These are phyloP conservation scores for Hysterium pulicare DNA, from an alignment of 2,329 filamentous ascomycete genomes.

Conservation along the genomic window DNA sequence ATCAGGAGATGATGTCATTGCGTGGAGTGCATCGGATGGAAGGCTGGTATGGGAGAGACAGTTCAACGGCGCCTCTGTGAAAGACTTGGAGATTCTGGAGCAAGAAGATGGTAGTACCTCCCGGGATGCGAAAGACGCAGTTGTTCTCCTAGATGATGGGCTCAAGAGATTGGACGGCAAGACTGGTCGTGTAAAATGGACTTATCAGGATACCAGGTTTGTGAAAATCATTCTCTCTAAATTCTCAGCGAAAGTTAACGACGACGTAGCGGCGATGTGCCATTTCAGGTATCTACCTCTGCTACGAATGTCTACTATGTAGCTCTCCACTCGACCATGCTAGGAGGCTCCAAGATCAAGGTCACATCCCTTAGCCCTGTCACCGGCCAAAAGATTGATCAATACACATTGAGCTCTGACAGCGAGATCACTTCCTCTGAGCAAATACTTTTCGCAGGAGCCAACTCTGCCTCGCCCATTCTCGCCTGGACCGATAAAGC, in stretches of 20 bases:
- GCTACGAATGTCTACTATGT: slow-evolving; percentile 70
- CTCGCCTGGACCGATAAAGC: slow-evolving; percentile 70
- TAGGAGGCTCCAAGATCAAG: slow-evolving; percentile 72
- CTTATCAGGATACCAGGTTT: slow-evolving; percentile 62
- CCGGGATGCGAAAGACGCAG: slow-evolving; percentile 59
- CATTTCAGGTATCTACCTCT: slow-evolving; percentile 72
- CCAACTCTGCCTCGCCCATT: slow-evolving; percentile 71
- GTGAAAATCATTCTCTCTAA: slow-evolving; percentile 4
- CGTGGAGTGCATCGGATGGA: slow-evolving; percentile 82
- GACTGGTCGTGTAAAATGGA: slow-evolving; percentile 75
- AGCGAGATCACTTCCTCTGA: slow-evolving; percentile 63
- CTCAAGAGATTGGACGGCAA: slow-evolving; percentile 70
- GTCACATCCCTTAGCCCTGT: slow-evolving; percentile 69
- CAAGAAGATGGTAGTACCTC: slow-evolving; percentile 56
- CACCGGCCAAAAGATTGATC: slow-evolving; percentile 68
- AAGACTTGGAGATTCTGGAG: slow-evolving; percentile 75
- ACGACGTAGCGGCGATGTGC: slow-evolving; percentile 59
- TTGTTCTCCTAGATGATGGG: slow-evolving; percentile 62
- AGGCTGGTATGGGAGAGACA: slow-evolving; percentile 70
- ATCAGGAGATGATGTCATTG: slow-evolving; percentile 64
- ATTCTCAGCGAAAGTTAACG: slow-evolving; percentile 10
- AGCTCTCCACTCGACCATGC: slow-evolving; percentile 63
- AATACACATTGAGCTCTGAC: slow-evolving; percentile 70
- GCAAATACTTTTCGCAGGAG: slow-evolving; percentile 71
- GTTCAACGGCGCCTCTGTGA: slow-evolving; percentile 55